Percentiles rank a stretch among this genome's conserved stretches.
Evolutionary conservation across 148 eudicot genomes (phyloP).

Genomic region (Rhododendron mucronatum): DNA sequence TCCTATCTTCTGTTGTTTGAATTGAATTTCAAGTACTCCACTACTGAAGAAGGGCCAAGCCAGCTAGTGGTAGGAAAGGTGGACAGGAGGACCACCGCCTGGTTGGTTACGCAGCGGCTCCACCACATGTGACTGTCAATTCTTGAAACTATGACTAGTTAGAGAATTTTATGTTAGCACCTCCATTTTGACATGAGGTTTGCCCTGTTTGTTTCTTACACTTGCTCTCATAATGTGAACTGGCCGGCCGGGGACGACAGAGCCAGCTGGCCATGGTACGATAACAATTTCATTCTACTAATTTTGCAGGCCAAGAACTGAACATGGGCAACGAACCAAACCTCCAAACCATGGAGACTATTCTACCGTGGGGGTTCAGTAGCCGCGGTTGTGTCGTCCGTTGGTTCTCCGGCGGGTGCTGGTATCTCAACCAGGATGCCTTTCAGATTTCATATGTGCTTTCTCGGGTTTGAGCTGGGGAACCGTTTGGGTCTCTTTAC

Average conservation of each 20-base stretch:
- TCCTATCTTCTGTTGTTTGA: background rate
- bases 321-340: background rate
- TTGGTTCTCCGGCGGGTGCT: no score
- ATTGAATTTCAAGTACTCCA: background rate
- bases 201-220: background rate
- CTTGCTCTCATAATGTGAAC: background rate
- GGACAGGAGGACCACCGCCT: background rate
- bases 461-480: no score
- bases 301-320: background rate
- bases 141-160: background rate
- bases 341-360: no score
- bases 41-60: background rate
- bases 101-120: no score
- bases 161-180: background rate
- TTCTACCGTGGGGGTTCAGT: no score
- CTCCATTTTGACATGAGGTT: background rate
- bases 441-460: no score
- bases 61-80: background rate
- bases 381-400: no score
- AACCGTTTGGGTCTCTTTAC: no score
- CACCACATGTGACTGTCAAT: background rate
- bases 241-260: background rate
- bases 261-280: background rate
- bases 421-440: no score
- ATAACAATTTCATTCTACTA: background rate